Conservation (phyloP, 2,329 filamentous ascomycete genomes). For the Hypoxylon sp. region DNA sequence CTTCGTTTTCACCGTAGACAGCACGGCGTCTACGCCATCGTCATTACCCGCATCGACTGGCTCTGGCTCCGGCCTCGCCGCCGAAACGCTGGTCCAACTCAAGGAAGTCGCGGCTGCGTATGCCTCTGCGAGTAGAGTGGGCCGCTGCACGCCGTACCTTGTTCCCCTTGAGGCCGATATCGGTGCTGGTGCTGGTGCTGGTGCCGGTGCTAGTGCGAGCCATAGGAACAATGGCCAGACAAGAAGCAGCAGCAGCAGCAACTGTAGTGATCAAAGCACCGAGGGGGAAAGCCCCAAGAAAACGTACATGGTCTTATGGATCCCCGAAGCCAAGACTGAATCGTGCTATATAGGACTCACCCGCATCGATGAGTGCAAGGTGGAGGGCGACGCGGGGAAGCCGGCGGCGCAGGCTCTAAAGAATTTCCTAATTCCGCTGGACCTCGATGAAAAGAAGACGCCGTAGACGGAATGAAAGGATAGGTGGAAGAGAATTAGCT, state of each 20-base stretch:
- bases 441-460: neutral
- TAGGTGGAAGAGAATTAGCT: no score
- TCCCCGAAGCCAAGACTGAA: neutral
- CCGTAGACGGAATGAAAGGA: no score
- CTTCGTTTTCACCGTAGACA: neutral
- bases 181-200: no score
- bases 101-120: no score
- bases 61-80: no score
- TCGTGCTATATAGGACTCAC: constrained; percentile 35
- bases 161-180: constrained; percentile 12
- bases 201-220: no score
- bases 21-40: neutral
- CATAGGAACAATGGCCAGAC: neutral
- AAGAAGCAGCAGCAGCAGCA: neutral
- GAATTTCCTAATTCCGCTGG: constrained; percentile 35
- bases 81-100: no score
- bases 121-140: neutral
- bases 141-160: neutral
- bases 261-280: no score
- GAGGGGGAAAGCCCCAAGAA: neutral
- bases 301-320: constrained; percentile 12
- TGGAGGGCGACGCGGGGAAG: constrained; percentile 55
- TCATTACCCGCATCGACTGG: no score
- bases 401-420: constrained; percentile 50
- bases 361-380: constrained; percentile 54